Base-by-base conservation (phyloP, 495 filamentous ascomycete genomes). In the Penicillium soppii region DNA sequence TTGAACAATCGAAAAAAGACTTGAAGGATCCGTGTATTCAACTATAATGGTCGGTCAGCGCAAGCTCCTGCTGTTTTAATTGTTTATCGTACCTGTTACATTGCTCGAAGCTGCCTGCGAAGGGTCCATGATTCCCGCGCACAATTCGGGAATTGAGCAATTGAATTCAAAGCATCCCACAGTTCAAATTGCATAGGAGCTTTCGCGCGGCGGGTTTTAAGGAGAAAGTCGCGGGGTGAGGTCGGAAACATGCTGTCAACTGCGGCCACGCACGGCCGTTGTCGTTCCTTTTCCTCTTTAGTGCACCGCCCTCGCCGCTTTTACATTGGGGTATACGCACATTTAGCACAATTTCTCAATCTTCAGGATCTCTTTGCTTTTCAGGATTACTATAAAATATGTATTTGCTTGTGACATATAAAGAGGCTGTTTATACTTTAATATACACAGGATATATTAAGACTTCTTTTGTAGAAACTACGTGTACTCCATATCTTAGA, bases 1-100 rank as follows among this genome's bases (percentile, higher is more conserved):
- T 8, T 88, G 86, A n/a, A 97, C 72, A 15, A 89, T 77, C 48
- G 87, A 82, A 62, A 91, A 97, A 43, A 96, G 78, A 43, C 86
- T 87, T 54, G 86, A 87, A 12, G 95, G 92, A 68, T 98, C 94
- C 71, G 86, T 89, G 67, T 96, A 98, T 58, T 79, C 74, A 43
- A 79, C 77, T 81, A 42, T 37, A 53, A 20, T 37, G 13, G 25
- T 19, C 44, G 22, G 32, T 54, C 12, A 59, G 50, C 37, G 43
- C 32, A 36, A 48, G 52, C 40, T 37, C 29, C 36, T 22, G 29
- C 9, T 36, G 33, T 22, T 19, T 35, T n/a, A 20, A 30, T 9
- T 23, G 38, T 16, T 41, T 9, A n/a, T 43, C 56, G 26, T 70
- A 79, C 76, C 76, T 48, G 76, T 75, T 60, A 79, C 76, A 70